Evolutionary conservation across 176 grass and related monocot species (phyloP).

Genomic region (Poa annua): DNA sequence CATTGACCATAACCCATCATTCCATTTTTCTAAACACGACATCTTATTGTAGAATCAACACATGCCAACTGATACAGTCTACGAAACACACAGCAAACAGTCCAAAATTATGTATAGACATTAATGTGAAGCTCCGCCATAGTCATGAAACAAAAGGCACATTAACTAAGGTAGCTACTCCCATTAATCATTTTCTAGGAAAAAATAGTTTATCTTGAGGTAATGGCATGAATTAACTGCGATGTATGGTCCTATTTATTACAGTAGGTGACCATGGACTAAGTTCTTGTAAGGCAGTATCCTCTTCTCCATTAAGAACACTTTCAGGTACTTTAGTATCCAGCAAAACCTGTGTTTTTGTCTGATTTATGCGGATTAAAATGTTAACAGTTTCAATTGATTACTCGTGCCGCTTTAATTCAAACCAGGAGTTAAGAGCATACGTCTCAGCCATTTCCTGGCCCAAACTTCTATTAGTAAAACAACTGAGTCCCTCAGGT

Average conservation of each 20-base stretch:
- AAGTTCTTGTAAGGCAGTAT: slow-evolving; percentile 56
- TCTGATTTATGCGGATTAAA: background rate
- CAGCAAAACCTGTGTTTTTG: background rate
- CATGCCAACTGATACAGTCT: slow-evolving; percentile 7
- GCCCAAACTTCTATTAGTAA: slow-evolving; percentile 49
- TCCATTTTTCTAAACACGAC: background rate
- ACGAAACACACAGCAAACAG: background rate
- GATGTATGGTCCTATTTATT: slow-evolving; percentile 8
- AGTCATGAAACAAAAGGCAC: background rate
- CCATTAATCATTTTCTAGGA: slow-evolving; percentile 9
- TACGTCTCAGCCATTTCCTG: slow-evolving; percentile 60
- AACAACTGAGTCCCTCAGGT: slow-evolving; percentile 74
- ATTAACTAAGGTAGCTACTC: background rate
- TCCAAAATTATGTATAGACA: slow-evolving; percentile 26
- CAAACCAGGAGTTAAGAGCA: slow-evolving; percentile 55
- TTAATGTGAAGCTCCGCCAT: background rate
- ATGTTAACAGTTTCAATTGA: background rate
- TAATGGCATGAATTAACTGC: slow-evolving; percentile 36
- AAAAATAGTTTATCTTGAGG: slow-evolving; percentile 11
- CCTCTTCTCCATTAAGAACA: slow-evolving; percentile 57
- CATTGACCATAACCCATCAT: background rate
- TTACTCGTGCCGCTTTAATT: slow-evolving; percentile 39
- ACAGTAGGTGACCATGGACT: slow-evolving; percentile 39
- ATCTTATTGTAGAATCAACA: background rate
- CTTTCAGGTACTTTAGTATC: slow-evolving; percentile 53